Percentiles rank a stretch among this genome's conserved stretches.
phyloP scores from a whole-genome alignment of 768 basidiomycete genomes.

The Boletus reticuloceps region DNA sequence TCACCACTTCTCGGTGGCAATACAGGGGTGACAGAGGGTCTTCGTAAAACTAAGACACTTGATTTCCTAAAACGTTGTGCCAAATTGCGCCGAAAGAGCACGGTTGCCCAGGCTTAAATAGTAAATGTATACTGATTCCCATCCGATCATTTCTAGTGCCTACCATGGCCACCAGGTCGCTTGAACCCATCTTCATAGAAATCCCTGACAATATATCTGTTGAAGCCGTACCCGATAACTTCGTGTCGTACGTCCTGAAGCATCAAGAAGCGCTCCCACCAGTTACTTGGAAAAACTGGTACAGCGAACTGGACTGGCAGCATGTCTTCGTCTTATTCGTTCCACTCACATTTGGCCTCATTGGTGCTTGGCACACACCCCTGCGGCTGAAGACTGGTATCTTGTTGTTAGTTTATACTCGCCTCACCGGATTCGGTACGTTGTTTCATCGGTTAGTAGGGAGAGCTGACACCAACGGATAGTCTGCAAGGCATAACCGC shows the following conservation, averaged over 20 bases:
- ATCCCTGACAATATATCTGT: constrained; percentile 5
- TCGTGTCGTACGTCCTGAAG: constrained; percentile 9
- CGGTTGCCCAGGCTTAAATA: too few species aligned
- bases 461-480: neutral
- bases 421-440: constrained; percentile 71
- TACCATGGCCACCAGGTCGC: neutral
- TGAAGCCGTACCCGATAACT: constrained; percentile 3
- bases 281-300: constrained; percentile 11
- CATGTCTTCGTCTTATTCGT: constrained; percentile 3
- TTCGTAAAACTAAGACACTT: too few species aligned
- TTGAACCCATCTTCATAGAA: neutral
- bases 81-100: too few species aligned
- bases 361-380: constrained; percentile 5
- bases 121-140: too few species aligned
- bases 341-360: constrained; percentile 1
- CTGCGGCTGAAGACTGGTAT: neutral
- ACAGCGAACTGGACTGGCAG: constrained; percentile 5
- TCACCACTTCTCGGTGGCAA: too few species aligned
- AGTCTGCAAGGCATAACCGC: constrained; percentile 61
- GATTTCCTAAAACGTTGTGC: too few species aligned
- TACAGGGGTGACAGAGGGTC: too few species aligned
- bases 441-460: neutral
- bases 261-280: constrained; percentile 6
- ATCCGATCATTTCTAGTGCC: neutral
- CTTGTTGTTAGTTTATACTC: constrained; percentile 41